Evolutionary conservation across 2,329 filamentous ascomycete species (phyloP), one percentile per base, ranked within the genome.

Genomic region (Periconia sp.): DNA sequence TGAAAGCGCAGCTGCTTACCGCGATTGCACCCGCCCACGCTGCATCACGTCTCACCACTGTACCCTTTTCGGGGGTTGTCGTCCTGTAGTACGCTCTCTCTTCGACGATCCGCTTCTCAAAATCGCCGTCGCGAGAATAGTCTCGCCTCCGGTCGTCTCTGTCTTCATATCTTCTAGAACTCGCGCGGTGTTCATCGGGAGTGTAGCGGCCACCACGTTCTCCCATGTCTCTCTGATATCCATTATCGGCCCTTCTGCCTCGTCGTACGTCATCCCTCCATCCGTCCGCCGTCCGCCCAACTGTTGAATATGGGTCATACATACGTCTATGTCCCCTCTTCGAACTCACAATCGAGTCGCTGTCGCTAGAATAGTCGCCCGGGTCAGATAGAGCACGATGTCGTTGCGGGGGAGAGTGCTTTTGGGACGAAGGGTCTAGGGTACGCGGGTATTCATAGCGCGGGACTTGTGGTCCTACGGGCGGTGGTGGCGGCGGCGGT

Each of bases 201-300:
- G 42, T 27, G 23, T 41, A 19, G 7, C 33, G 40, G 17, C 45
- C 49, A 20, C 48, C 17, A 47, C 45, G 40, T 10, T 55, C 53
- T 41, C 50, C 47, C 17, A 44, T 27, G 17, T 27, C 17, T 19
- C 31, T 54, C 40, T 27, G 48, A 18, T 51, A 52, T 6, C 18
- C 20, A 10, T 31, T 19, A 15, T 27, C 42, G 6, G 18, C 18
- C 11, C 11, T 23, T 6, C 8, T 13, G 15, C 23, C 23, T 27
- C 42, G 33, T n/a, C 33, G 42, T 13, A 17, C 23, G 14, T 47
- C 47, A 14, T 55, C 47, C 19, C 47, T 54, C 52, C 47, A 43
- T 5, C 31, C 23, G 6, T 31, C 37, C 6, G 31, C 46, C 18
- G 33, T 45, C 31, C 46, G 46, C 5, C 30, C 35, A 8, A 20